Evolutionary conservation across 2,329 filamentous ascomycete genomes (phyloP), one percentile per base, ranked within the genome.

Genomic region (Magnaporthiopsis rhizophila): DNA sequence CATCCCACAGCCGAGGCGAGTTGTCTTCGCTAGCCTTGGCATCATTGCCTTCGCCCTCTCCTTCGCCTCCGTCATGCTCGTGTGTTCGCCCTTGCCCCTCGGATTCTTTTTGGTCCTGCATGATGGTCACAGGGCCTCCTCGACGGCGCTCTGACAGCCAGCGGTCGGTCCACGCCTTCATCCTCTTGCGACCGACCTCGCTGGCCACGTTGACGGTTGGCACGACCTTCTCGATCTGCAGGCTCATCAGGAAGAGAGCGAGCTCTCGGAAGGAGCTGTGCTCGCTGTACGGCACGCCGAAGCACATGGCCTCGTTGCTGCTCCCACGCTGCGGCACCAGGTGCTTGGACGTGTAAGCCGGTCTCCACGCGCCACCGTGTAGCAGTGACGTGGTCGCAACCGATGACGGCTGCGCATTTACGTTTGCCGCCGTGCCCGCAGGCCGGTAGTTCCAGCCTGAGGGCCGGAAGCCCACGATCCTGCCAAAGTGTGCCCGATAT

Each of bases 231-330:
- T 94, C 92, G 68, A 99, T 96, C 65, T 90, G 80, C 74, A 99
- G 74, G 26, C 89, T 86, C 81, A 95, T 95, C 69, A 94, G 86
- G 73, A 99, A 99, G 84, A 98, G 89, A 0, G 92, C 94, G 72
- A 99, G 76, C 79, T 99, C 95, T 57, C 94, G 83, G 73, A 99
- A 99, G 67, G 91, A 96, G 74, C 90, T 95, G 74, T 99, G 95
- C 78, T 99, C 95, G 62, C 89, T 93, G 74, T 99, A 99, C 2
- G 95, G 95, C 2, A 98, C 95, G 0, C 92, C 93, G 69, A 96
- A 97, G 74, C 92, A 97, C 74, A 89, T 89, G 53, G 90, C 90
- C 69, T 94, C 88, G 61, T 83, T 83, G 3, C 90, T 93, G 75
- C 90, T 93, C 3, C 95, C 95, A 4, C 92, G 84, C 76, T 97